These are phyloP conservation scores for Calendula officinalis DNA, from an alignment of 129 eudicot species.

Conservation along the genomic window DNA sequence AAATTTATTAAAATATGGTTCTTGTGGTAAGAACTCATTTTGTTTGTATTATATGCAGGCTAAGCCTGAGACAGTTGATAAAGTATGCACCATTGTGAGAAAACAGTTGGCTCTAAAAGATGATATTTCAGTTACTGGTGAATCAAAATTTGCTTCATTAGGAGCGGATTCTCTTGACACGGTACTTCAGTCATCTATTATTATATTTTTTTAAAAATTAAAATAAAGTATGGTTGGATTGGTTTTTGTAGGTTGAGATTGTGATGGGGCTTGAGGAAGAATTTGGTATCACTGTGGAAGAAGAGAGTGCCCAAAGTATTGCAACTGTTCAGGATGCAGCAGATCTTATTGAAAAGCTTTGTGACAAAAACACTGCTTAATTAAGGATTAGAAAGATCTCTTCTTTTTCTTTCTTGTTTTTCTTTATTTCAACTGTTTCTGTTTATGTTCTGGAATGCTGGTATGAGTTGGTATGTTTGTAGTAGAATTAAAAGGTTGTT, in stretches of 20 bases:
- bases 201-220: background rate
- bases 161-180: conserved; percentile 98
- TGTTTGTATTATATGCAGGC: conserved; percentile 51
- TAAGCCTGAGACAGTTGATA: conserved; percentile 69
- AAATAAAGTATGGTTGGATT: background rate
- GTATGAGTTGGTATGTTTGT: conserved; percentile 11
- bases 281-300: conserved; percentile 51
- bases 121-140: conserved; percentile 49
- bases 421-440: conserved; percentile 7
- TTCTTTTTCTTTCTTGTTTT: conserved; percentile 7
- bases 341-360: conserved; percentile 50
- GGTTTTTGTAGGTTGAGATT: conserved; percentile 47
- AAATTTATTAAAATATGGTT: background rate
- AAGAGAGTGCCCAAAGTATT: conserved; percentile 50
- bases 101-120: conserved; percentile 71
- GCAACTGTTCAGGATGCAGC: conserved; percentile 58
- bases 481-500: background rate
- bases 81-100: conserved; percentile 68
- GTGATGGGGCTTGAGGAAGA: conserved; percentile 58
- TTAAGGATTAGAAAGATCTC: conserved; percentile 1
- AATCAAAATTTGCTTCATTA: conserved; percentile 59
- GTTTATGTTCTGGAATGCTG: background rate
- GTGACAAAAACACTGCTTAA: conserved; percentile 28
- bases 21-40: conserved; percentile 12
- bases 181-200: conserved; percentile 30